Base-by-base conservation (phyloP, 192 early-diverging fungal species). In the Geranomyces variabilis region DNA sequence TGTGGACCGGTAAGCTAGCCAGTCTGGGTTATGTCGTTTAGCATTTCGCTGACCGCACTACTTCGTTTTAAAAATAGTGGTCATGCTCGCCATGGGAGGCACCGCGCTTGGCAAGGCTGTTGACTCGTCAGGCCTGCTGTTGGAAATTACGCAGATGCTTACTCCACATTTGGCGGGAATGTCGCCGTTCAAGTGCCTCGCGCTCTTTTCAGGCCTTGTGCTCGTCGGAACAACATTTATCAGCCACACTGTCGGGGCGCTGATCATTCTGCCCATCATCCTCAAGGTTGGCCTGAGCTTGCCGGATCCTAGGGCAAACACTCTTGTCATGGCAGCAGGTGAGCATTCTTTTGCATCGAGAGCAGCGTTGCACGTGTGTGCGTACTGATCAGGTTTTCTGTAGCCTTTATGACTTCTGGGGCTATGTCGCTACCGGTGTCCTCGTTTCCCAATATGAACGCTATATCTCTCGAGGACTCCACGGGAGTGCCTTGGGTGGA, bases 401-500 rank as follows among this genome's bases (percentile, higher is more conserved):
- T 89, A 57, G 92, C 93, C 19, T 79, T 96, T 26, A 89, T 96
- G 84, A 93, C 92, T 59, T 93, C 91, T 2, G 92, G 89, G 28
- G 94, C 93, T 10, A 95, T 95, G 93, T 93, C 91, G 0, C 80
- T 97, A 12, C 94, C 96, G 1, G 93, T 98, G 6, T 94, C 93
- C 0, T 93, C 93, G 0, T 98, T 96, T 82, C 96, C 96, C 0
- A 98, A 98, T 67, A 96, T 98, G 94, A 96, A 96, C 69, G 94
- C 96, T 33, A 94, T 98, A 47, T 90, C 91, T 72, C 86, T 93
- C 77, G 94, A 96, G 77, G 93, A 96, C 61, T 87, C 90, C 1
- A 86, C 91, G 66, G 96, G 96, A 28, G 83, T 86, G 33, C 91
- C 90, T 36, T 98, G 93, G 76, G 71, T 98, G 64, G 78, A 76